phyloP scores from a whole-genome alignment of 2,329 filamentous ascomycete species.

The Ophiosphaerella narmari region DNA sequence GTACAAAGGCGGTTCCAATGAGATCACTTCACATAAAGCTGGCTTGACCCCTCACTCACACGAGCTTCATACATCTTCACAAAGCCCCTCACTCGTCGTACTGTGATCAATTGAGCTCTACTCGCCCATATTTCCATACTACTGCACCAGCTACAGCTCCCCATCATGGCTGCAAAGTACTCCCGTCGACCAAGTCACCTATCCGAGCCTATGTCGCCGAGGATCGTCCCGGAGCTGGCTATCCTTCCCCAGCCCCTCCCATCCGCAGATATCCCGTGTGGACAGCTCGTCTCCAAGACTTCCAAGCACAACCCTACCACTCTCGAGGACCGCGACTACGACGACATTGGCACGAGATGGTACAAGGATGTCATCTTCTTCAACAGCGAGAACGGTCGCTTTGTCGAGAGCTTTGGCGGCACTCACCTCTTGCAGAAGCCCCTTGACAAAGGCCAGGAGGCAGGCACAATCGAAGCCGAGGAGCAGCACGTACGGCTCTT shows the following conservation, averaged over 20 bases:
- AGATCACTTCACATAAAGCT: constrained; percentile 45
- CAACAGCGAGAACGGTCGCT: constrained; percentile 24
- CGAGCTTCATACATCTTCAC: constrained; percentile 25
- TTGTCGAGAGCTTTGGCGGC: constrained; percentile 38
- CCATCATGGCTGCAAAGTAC: constrained; percentile 32
- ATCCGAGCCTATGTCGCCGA: constrained; percentile 36
- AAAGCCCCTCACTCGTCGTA: constrained; percentile 1
- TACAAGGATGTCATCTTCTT: constrained; percentile 45
- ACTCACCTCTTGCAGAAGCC: constrained; percentile 36
- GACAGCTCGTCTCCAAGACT: constrained; percentile 38
- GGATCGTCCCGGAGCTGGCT: constrained; percentile 37
- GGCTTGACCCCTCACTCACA: constrained; percentile 38
- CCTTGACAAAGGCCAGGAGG: constrained; percentile 29
- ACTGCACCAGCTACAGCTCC: constrained; percentile 4
- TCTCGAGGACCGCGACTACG: constrained; percentile 42
- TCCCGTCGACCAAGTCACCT: constrained; percentile 33
- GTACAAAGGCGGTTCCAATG: constrained; percentile 28
- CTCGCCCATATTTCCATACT: not conserved
- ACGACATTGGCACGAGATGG: constrained; percentile 42
- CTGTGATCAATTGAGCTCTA: constrained; percentile 7
- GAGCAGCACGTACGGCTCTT: constrained; percentile 38
- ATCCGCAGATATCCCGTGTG: constrained; percentile 31
- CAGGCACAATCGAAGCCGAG: constrained; percentile 42
- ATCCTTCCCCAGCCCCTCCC: constrained; percentile 39
- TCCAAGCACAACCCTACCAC: constrained; percentile 33